phyloP scores from a whole-genome alignment of 169 alveolate genomes.

The Plasmodium coatneyi region DNA sequence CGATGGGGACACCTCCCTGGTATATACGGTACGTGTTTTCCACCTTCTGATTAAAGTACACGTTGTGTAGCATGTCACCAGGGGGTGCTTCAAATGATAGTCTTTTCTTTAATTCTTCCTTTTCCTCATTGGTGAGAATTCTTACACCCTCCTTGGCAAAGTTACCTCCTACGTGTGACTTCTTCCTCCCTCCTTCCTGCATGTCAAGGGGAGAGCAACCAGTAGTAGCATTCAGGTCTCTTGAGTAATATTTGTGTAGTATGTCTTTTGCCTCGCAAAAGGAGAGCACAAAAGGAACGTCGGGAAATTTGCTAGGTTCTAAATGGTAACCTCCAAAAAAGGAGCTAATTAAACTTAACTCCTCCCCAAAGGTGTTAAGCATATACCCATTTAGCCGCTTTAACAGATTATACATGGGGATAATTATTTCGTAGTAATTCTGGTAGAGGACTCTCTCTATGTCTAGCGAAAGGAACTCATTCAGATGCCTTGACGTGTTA shows the following conservation, averaged over 20 bases:
- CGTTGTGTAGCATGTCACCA: constrained; percentile 5
- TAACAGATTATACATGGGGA: constrained; percentile 25
- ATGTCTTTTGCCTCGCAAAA: constrained; percentile 49
- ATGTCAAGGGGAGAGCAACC: not conserved
- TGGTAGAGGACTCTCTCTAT: constrained; percentile 27
- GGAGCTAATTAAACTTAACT: not conserved
- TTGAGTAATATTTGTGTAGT: not conserved
- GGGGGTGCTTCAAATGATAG: constrained; percentile 11
- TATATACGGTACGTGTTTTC: not conserved
- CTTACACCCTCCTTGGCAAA: not conserved
- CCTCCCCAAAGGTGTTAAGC: not conserved
- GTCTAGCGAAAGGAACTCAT: constrained; percentile 45
- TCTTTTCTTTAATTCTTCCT: not conserved
- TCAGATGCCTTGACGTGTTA: constrained; percentile 34
- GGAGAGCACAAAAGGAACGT: constrained; percentile 15
- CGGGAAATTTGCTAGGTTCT: not conserved
- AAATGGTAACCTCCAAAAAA: not conserved
- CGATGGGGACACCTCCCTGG: not conserved
- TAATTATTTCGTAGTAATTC: constrained; percentile 38
- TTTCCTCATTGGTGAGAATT: constrained; percentile 20
- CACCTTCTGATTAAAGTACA: constrained; percentile 21
- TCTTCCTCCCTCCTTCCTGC: not conserved
- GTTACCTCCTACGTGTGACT: not conserved
- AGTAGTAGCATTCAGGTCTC: not conserved
- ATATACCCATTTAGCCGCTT: not conserved